A percentile compares a stretch with the other conserved stretches of the same genome.
Evolutionary conservation across 2,329 filamentous ascomycete species (phyloP).

Genomic region (Aspergillus sp.): DNA sequence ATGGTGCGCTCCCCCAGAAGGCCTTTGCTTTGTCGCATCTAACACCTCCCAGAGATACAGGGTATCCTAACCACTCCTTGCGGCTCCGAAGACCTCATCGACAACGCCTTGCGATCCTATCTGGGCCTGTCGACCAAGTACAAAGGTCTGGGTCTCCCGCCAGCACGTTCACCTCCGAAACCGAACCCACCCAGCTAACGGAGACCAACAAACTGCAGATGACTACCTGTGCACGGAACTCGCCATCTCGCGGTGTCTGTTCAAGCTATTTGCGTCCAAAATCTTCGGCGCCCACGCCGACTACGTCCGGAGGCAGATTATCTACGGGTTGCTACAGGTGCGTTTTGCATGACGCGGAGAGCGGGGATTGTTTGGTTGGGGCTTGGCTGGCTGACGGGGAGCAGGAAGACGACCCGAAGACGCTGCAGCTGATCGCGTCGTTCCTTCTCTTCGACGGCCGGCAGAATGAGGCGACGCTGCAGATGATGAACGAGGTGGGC

Average conservation of each 20-base stretch:
- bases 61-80: conserved; percentile 53
- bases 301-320: conserved; percentile 86
- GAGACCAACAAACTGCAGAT: no score
- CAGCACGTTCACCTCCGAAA: no score
- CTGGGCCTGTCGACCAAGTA: conserved; percentile 67
- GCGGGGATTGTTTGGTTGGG: neutral
- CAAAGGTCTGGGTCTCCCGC: conserved; percentile 44
- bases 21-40: no score
- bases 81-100: conserved; percentile 58
- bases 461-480: conserved; percentile 65
- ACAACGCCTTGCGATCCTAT: conserved; percentile 78
- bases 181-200: no score
- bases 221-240: conserved; percentile 67
- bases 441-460: conserved; percentile 83
- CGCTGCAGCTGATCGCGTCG: conserved; percentile 72
- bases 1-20: conserved; percentile 49
- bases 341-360: no score
- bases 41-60: conserved; percentile 50
- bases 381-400: no score
- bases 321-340: conserved; percentile 73
- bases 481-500: conserved; percentile 76
- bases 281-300: conserved; percentile 67
- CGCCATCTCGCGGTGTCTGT: conserved; percentile 70
- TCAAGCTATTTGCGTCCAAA: conserved; percentile 63
- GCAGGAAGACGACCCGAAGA: conserved; percentile 73